phyloP scores from a whole-genome alignment of 208 protist species.

The Acanthamoeba sp. region DNA sequence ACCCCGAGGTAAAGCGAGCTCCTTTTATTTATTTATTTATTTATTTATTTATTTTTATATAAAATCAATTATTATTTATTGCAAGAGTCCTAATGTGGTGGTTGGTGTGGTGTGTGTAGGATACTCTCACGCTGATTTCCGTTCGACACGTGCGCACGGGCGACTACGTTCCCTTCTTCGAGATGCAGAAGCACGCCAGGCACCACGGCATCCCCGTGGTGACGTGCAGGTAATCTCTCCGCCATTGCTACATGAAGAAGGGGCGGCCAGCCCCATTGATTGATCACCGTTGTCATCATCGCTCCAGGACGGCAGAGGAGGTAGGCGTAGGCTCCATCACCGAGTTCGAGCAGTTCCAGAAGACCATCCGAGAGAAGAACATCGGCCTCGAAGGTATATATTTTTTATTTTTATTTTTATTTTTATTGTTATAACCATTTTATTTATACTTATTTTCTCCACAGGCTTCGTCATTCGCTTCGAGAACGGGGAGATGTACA shows the following conservation, averaged over 20 bases:
- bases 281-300: too few relatives aligned
- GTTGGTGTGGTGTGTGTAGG: neutral
- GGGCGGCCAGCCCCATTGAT: neutral
- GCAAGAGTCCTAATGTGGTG: neutral
- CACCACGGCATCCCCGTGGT: conserved; percentile 24
- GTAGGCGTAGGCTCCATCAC: conserved; percentile 30
- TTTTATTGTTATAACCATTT: neutral
- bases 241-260: neutral
- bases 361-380: conserved; percentile 69
- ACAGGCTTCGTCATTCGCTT: conserved; percentile 42
- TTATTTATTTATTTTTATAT: too few relatives aligned
- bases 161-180: conserved; percentile 24
- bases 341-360: conserved; percentile 47
- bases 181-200: conserved; percentile 28
- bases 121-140: conserved; percentile 32
- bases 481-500: conserved; percentile 59
- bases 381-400: conserved; percentile 43
- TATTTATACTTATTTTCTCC: too few relatives aligned
- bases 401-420: neutral
- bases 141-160: conserved; percentile 18
- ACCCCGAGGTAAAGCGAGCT: neutral
- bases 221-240: neutral
- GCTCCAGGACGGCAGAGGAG: conserved; percentile 23
- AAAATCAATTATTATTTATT: neutral
- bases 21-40: neutral